Evolutionary conservation across 73 alveolate species (phyloP).

Genomic region (Paramecium biaurelia): DNA sequence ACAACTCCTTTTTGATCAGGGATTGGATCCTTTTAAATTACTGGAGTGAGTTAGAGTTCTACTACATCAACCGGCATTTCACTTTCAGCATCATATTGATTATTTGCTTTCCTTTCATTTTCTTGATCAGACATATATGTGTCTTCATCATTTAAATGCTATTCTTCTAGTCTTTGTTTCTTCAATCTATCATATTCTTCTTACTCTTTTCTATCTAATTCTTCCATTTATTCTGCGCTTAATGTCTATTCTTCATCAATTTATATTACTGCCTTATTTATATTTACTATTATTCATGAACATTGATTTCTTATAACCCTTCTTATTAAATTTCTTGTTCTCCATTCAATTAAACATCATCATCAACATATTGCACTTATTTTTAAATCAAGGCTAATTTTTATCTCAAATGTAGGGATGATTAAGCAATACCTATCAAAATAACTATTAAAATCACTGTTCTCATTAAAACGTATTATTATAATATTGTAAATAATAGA

Average conservation of each 20-base stretch:
- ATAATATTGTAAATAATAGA: not conserved
- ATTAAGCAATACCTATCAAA: not conserved
- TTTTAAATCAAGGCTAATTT: not conserved
- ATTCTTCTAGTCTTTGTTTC: not conserved
- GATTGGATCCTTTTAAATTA: not conserved
- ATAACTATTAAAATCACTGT: not conserved
- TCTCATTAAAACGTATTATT: slow-evolving; percentile 18
- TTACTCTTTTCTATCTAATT: slow-evolving; percentile 11
- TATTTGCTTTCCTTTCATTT: not conserved
- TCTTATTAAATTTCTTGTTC: not conserved
- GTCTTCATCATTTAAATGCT: not conserved
- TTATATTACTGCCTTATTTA: not conserved
- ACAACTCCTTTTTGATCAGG: slow-evolving; percentile 34
- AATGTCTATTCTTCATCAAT: not conserved
- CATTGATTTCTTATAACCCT: not conserved
- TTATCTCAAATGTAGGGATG: not conserved
- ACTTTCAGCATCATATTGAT: not conserved
- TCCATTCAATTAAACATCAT: not conserved
- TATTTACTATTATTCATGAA: not conserved
- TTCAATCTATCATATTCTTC: not conserved
- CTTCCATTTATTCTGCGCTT: not conserved
- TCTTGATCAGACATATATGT: not conserved
- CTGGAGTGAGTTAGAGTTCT: slow-evolving; percentile 24
- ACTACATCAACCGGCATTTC: slow-evolving; percentile 46
- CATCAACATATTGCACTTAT: slow-evolving; percentile 3